phyloP scores from a whole-genome alignment of 441 rosid genomes.

The Macaranga tanarius region DNA sequence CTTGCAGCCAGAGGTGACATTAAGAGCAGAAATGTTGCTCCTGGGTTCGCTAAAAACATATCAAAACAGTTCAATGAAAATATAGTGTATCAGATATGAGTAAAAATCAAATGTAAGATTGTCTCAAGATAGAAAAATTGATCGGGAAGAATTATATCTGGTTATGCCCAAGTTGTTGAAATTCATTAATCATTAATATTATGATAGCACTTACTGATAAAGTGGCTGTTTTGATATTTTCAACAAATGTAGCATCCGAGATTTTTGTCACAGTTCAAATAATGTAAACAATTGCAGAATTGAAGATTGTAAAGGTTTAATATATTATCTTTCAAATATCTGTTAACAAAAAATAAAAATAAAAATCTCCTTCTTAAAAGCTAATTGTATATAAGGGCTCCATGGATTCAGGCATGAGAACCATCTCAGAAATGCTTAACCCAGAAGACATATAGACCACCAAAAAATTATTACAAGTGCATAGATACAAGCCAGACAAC shows the following conservation, averaged over 20 bases:
- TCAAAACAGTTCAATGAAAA: conserved; percentile 7
- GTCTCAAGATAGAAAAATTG: not conserved
- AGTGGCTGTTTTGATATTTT: not conserved
- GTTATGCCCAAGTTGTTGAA: not conserved
- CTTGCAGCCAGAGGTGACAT: conserved; percentile 65
- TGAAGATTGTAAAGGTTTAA: not conserved
- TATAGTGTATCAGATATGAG: no score
- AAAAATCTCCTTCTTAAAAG: no score
- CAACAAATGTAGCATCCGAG: not conserved
- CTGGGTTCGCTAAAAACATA: conserved; percentile 51
- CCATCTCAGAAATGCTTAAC: not conserved
- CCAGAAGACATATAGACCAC: not conserved
- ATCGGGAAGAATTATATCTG: not conserved
- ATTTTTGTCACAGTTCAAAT: not conserved
- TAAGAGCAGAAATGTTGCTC: conserved; percentile 63
- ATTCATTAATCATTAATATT: not conserved
- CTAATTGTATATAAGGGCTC: not conserved
- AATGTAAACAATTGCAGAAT: not conserved
- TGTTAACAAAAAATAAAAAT: not conserved
- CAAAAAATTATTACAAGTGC: not conserved
- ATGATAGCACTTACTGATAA: not conserved
- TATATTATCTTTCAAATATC: not conserved
- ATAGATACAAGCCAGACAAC: not conserved
- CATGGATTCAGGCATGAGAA: not conserved
- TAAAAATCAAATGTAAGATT: not conserved